Conservation (phyloP, 805 yeast species). For the Cyberlindnera amylophila region DNA sequence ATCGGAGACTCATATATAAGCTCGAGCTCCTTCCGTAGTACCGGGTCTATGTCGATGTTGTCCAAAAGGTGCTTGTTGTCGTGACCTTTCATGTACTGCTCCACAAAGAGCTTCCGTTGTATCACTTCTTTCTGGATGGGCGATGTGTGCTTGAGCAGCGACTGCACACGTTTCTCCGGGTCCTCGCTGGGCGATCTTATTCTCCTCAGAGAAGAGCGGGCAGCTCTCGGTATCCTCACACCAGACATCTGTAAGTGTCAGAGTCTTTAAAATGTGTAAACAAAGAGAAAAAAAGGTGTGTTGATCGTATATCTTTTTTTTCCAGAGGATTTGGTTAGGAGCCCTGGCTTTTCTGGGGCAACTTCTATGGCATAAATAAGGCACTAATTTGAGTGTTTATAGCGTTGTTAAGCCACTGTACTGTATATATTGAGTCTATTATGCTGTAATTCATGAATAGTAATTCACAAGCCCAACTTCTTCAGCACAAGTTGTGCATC, state of each 20-base stretch:
- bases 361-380: no score
- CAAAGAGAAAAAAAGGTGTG: no score
- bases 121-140: constrained; percentile 15
- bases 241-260: no score
- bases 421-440: no score
- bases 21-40: constrained; percentile 13
- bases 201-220: background rate
- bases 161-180: background rate
- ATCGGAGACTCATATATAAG: constrained; percentile 7
- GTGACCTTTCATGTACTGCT: constrained; percentile 12
- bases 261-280: no score
- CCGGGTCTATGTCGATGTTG: constrained; percentile 11
- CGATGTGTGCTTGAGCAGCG: constrained; percentile 9
- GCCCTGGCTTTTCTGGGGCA: no score
- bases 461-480: background rate
- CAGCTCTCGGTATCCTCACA: no score
- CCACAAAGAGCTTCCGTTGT: constrained; percentile 16
- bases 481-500: constrained; percentile 3
- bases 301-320: no score
- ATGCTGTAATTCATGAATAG: no score
- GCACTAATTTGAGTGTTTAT: no score
- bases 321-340: no score
- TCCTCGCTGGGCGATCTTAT: background rate
- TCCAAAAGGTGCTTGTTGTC: constrained; percentile 2
- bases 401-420: no score